Conservation (phyloP, 2,329 filamentous ascomycete species). For the Colletotrichum musae region DNA sequence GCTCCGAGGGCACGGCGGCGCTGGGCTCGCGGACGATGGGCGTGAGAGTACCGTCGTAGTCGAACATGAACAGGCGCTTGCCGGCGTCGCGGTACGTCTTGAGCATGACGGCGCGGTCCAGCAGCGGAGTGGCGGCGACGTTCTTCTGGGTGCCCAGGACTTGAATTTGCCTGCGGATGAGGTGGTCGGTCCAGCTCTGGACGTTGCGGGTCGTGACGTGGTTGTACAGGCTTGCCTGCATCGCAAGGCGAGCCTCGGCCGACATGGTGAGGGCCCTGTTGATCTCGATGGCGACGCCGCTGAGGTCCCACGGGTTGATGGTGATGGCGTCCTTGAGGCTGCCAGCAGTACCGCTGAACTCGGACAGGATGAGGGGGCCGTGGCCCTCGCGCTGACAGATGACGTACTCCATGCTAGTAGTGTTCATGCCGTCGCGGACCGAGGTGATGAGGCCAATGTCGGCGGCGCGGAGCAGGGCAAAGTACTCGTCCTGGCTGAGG, state of each 20-base stretch:
- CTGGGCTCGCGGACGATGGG: conserved; percentile 94
- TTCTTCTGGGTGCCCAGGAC: conserved; percentile 85
- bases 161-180: conserved; percentile 83
- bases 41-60: conserved; percentile 97
- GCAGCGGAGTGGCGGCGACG: conserved; percentile 81
- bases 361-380: conserved; percentile 92
- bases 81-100: conserved; percentile 80
- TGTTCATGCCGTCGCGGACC: conserved; percentile 98
- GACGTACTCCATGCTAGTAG: conserved; percentile 94
- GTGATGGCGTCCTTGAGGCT: conserved; percentile 89
- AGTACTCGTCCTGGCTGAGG: conserved; percentile 90
- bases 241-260: conserved; percentile 72
- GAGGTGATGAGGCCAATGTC: conserved; percentile 96
- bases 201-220: conserved; percentile 91
- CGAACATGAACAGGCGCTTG: conserved; percentile 96
- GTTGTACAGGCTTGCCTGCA: conserved; percentile 83
- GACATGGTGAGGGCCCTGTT: conserved; percentile 86
- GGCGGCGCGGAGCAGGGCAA: conserved; percentile 89
- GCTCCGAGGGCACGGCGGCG: conserved; percentile 88
- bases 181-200: conserved; percentile 86
- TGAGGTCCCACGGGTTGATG: conserved; percentile 96
- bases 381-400: conserved; percentile 90
- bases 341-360: conserved; percentile 95
- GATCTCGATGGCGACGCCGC: conserved; percentile 86
- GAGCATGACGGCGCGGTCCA: conserved; percentile 82